phyloP scores from a whole-genome alignment of 139 green algal genomes.

The Chlamydomonas incerta region DNA sequence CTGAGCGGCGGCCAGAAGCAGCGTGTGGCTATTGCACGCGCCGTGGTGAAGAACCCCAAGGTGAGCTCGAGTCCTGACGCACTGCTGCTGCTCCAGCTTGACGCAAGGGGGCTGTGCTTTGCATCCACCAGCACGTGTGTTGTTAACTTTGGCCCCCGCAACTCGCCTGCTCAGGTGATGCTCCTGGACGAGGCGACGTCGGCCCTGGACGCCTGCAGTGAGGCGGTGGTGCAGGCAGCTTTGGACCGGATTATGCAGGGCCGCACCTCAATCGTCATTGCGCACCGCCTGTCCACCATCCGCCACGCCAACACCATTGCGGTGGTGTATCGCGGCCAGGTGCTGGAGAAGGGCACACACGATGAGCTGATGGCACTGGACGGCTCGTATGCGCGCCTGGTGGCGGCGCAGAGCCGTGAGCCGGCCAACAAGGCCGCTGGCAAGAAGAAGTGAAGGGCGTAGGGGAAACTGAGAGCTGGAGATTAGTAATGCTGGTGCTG shows the following conservation, averaged over 20 bases:
- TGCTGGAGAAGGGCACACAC: conserved; percentile 65
- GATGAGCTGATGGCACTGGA: conserved; percentile 67
- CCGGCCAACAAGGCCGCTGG: neutral
- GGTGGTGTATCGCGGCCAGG: conserved; percentile 60
- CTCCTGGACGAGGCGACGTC: conserved; percentile 50
- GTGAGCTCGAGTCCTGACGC: too few relatives aligned
- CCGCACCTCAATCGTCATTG: conserved; percentile 90
- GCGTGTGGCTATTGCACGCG: conserved; percentile 84
- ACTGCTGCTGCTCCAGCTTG: too few relatives aligned
- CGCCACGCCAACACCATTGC: conserved; percentile 85
- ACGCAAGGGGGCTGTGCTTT: too few relatives aligned
- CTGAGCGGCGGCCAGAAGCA: conserved; percentile 82
- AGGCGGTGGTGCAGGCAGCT: conserved; percentile 70
- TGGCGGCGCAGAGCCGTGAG: conserved; percentile 66
- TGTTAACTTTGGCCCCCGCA: too few relatives aligned
- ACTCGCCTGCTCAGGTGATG: conserved; percentile 46
- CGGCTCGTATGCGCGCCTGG: conserved; percentile 75
- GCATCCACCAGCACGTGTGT: too few relatives aligned
- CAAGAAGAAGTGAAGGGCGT: too few relatives aligned
- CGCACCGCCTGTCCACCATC: conserved; percentile 91
- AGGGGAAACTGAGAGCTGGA: too few relatives aligned
- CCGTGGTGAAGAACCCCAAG: conserved; percentile 65
- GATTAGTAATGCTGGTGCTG: too few relatives aligned
- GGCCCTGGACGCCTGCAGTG: conserved; percentile 82
- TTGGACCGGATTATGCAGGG: conserved; percentile 73